These are phyloP conservation scores for Penstemon davidsonii DNA, from an alignment of 257 asterid species.

Conservation along the genomic window DNA sequence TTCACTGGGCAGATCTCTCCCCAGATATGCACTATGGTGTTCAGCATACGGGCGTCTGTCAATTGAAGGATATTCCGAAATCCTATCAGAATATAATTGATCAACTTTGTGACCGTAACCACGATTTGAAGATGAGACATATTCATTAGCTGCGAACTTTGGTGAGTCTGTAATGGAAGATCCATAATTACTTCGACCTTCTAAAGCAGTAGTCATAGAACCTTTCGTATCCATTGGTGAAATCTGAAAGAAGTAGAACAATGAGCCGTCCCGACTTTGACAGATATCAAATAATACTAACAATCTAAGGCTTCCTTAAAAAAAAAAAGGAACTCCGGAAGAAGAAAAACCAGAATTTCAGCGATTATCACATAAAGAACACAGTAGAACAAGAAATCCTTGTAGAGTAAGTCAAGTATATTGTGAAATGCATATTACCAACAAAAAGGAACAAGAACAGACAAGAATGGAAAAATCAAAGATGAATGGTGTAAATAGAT, in stretches of 20 bases:
- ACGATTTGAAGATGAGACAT: conserved; percentile 64
- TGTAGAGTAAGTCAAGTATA: neutral
- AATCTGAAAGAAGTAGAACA: conserved; percentile 40
- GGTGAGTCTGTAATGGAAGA: conserved; percentile 71
- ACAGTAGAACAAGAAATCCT: neutral
- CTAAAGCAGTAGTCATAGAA: conserved; percentile 60
- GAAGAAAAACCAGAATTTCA: neutral
- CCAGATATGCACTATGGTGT: conserved; percentile 60
- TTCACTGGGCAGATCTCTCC: conserved; percentile 74
- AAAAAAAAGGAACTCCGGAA: neutral
- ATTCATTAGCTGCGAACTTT: conserved; percentile 60
- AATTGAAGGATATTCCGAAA: conserved; percentile 66
- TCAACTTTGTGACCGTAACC: conserved; percentile 74
- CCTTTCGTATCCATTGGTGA: conserved; percentile 67
- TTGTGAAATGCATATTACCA: neutral
- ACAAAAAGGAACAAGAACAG: neutral
- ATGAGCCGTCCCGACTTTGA: conserved; percentile 2
- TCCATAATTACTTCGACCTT: conserved; percentile 69
- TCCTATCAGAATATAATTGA: conserved; percentile 67
- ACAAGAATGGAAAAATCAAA: neutral
- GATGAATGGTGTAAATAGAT: neutral
- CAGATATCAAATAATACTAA: conserved; percentile 12
- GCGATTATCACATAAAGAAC: neutral
- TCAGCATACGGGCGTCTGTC: conserved; percentile 76
- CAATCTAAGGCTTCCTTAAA: conserved; percentile 10